Conservation (phyloP, 495 filamentous ascomycete species). For the Lophiotrema nucula region DNA sequence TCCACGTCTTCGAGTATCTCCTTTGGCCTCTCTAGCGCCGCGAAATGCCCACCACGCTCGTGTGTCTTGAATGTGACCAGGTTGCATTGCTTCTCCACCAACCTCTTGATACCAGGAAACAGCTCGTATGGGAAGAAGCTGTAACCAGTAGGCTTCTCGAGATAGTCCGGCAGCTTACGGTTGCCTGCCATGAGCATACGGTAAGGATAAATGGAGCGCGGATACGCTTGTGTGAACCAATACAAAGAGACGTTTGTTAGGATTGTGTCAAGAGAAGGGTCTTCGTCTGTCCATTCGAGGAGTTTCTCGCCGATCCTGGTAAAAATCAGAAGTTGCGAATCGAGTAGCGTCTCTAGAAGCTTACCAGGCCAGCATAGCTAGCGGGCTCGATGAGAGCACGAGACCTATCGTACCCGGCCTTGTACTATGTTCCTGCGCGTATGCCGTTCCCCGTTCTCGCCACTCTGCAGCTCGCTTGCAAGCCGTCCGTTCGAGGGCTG, state of each 20-base stretch:
- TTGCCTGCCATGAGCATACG: slow-evolving; percentile 41
- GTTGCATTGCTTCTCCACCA: slow-evolving; percentile 51
- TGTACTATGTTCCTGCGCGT: slow-evolving; percentile 59
- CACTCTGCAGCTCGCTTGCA: slow-evolving; percentile 43
- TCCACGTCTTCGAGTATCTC: slow-evolving; percentile 56
- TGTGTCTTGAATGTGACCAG: slow-evolving; percentile 52
- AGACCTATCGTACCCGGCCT: slow-evolving; percentile 62
- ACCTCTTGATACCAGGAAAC: slow-evolving; percentile 48
- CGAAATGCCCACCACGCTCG: slow-evolving; percentile 62
- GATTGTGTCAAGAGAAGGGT: slow-evolving; percentile 54
- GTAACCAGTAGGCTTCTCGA: slow-evolving; percentile 60
- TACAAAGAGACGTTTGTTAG: slow-evolving; percentile 59
- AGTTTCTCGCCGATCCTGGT: slow-evolving; percentile 67
- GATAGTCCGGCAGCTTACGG: slow-evolving; percentile 36
- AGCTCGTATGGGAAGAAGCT: slow-evolving; percentile 58
- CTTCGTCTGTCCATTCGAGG: slow-evolving; percentile 59
- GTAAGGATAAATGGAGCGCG: slow-evolving; percentile 58
- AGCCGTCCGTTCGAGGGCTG: slow-evolving; percentile 14
- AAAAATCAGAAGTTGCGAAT: not conserved
- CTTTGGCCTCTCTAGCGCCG: slow-evolving; percentile 57
- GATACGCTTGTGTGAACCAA: slow-evolving; percentile 60
- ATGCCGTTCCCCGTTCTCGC: slow-evolving; percentile 47
- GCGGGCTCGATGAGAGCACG: slow-evolving; percentile 55
- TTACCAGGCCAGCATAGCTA: slow-evolving; percentile 66
- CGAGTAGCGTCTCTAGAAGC: no score